phyloP scores from a whole-genome alignment of 106 monocot species.

The Alisma plantagoaquatica region DNA sequence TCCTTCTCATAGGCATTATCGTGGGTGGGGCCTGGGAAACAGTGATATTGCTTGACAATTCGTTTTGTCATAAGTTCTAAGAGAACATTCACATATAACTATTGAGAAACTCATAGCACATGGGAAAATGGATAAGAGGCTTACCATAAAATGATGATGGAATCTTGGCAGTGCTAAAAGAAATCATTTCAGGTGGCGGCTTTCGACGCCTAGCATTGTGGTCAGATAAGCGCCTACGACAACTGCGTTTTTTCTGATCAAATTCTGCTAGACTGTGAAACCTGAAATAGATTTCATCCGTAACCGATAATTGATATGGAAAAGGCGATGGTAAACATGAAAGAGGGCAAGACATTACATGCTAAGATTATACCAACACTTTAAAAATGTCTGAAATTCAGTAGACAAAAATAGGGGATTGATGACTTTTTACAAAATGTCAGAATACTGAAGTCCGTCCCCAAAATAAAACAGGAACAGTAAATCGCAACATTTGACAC shows the following conservation, averaged over 20 bases:
- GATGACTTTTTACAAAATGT: not conserved
- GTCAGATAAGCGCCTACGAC: constrained; percentile 62
- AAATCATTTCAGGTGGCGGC: too few relatives aligned
- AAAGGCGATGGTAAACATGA: not conserved
- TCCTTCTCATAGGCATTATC: too few relatives aligned
- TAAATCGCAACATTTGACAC: not conserved
- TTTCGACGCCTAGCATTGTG: constrained; percentile 77
- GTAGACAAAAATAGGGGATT: too few relatives aligned
- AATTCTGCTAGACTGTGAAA: constrained; percentile 68
- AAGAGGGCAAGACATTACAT: too few relatives aligned
- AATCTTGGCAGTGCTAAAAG: constrained; percentile 32
- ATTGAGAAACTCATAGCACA: too few relatives aligned
- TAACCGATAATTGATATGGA: not conserved
- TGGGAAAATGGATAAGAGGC: too few relatives aligned
- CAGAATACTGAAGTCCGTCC: not conserved
- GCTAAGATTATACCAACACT: not conserved
- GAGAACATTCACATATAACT: too few relatives aligned
- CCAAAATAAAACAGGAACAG: not conserved
- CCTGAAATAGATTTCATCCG: constrained; percentile 15
- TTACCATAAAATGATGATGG: constrained; percentile 60
- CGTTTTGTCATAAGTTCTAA: too few relatives aligned
- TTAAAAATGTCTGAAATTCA: too few relatives aligned
- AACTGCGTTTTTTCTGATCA: constrained; percentile 81
- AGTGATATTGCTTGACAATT: too few relatives aligned
- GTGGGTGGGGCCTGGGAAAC: too few relatives aligned